phyloP scores from a whole-genome alignment of 441 rosid species.

The Omphalea diandra region DNA sequence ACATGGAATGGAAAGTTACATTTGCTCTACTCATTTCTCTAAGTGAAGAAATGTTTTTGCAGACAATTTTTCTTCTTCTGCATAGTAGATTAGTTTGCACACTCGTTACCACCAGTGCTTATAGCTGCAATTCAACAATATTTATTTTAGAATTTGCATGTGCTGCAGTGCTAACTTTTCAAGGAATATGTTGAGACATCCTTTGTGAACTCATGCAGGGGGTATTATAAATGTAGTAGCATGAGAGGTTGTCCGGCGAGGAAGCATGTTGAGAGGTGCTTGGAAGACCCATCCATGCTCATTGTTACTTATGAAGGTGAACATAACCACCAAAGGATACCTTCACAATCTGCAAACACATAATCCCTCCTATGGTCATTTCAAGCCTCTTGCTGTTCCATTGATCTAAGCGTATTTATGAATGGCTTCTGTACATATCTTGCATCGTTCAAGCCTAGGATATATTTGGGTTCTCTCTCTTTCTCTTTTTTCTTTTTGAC shows the following conservation, averaged over 20 bases:
- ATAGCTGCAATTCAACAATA: not conserved
- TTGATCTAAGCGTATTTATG: slow-evolving; percentile 10
- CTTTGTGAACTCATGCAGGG: slow-evolving; percentile 48
- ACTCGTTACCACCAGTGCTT: not conserved
- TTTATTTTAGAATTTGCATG: not conserved
- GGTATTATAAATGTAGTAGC: slow-evolving; percentile 98
- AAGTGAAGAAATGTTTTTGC: too few species aligned
- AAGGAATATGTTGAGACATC: not conserved
- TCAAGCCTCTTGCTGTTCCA: slow-evolving; percentile 18
- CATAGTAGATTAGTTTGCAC: not conserved
- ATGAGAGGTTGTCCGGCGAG: slow-evolving; percentile 99
- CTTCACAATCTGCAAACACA: slow-evolving; percentile 56
- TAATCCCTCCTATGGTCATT: slow-evolving; percentile 15
- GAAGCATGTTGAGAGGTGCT: slow-evolving; percentile 95
- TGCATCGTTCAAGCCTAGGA: slow-evolving; percentile 31
- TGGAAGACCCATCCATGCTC: slow-evolving; percentile 92
- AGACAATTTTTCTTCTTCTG: not conserved
- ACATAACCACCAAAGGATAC: slow-evolving; percentile 73
- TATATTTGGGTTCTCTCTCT: slow-evolving; percentile 18
- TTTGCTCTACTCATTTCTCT: too few species aligned
- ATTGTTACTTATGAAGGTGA: slow-evolving; percentile 94
- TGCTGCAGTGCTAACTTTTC: not conserved
- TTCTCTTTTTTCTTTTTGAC: not conserved
- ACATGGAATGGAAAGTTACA: not conserved
- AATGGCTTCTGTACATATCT: slow-evolving; percentile 48